phyloP scores from a whole-genome alignment of 2,329 filamentous ascomycete species.

The Colletotrichum sp. region DNA sequence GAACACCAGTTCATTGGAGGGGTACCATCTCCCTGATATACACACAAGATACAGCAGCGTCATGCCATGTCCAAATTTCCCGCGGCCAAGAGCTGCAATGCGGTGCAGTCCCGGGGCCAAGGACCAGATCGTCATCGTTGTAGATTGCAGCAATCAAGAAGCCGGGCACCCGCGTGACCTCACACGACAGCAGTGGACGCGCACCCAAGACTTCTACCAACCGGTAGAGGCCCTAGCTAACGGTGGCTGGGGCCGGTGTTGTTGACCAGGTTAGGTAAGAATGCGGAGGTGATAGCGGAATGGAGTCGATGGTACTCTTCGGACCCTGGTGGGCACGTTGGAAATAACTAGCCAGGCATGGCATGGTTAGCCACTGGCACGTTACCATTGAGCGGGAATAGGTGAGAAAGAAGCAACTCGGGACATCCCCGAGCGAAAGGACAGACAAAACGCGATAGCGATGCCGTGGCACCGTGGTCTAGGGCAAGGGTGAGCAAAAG shows the following conservation, averaged over 20 bases:
- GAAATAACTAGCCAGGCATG: background rate
- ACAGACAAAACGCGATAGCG: background rate
- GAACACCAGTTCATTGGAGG: background rate
- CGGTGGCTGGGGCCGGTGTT: slow-evolving; percentile 4
- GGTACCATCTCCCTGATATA: background rate
- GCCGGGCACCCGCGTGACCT: slow-evolving; percentile 4
- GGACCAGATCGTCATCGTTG: slow-evolving; percentile 8
- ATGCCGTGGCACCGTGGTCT: background rate
- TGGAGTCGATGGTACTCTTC: background rate
- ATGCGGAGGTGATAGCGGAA: slow-evolving; percentile 15
- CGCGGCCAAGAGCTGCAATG: background rate
- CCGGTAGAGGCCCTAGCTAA: background rate
- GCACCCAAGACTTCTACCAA: background rate
- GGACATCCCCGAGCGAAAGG: slow-evolving; percentile 6
- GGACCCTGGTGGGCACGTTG: background rate
- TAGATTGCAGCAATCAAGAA: background rate
- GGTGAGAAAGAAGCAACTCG: background rate
- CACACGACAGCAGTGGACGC: background rate
- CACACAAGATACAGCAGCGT: background rate
- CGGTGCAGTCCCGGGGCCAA: background rate
- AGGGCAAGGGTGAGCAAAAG: background rate
- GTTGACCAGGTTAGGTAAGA: slow-evolving; percentile 18
- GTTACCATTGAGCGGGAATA: background rate
- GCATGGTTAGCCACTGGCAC: background rate
- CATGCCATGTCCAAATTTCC: background rate